Evolutionary conservation across 2,329 filamentous ascomycete species (phyloP).

Genomic region (Trichoderma pleuroti): DNA sequence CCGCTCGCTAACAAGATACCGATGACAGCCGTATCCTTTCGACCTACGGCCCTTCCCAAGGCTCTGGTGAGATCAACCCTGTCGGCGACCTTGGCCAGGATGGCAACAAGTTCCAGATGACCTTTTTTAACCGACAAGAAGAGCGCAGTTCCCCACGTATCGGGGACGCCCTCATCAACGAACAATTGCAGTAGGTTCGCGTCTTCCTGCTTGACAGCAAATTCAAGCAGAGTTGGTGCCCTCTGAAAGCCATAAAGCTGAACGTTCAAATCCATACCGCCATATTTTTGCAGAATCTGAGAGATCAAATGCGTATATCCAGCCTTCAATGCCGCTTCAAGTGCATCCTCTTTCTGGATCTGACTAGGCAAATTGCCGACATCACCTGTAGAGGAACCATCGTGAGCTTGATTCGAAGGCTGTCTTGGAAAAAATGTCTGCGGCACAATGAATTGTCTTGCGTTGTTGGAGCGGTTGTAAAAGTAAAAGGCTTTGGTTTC

Average conservation of each 20-base stretch:
- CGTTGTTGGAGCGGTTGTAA: not conserved
- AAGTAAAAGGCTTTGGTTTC: not conserved
- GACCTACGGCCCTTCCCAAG: not conserved
- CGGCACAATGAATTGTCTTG: not conserved
- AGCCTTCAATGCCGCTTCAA: not conserved
- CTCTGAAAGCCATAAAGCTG: not conserved
- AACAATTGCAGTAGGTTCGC: not conserved
- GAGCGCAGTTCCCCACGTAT: not conserved
- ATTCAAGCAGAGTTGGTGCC: not conserved
- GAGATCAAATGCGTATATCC: not conserved
- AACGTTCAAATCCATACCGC: not conserved
- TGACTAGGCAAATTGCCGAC: not conserved
- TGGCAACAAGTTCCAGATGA: not conserved
- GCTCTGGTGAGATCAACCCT: not conserved
- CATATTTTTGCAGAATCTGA: not conserved
- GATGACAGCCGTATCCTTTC: not conserved
- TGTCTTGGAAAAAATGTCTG: not conserved
- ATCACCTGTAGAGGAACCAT: not conserved
- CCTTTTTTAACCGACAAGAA: not conserved
- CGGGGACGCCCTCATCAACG: not conserved
- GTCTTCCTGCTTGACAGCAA: not conserved
- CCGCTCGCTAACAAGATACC: not conserved
- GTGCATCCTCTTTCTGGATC: not conserved
- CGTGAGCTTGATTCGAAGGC: not conserved
- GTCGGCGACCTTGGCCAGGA: not conserved